Evolutionary conservation across 225 moss, liverwort and hornwort genomes (phyloP), one percentile per base, ranked within the genome.

Genomic region (Anthoceros angustus): DNA sequence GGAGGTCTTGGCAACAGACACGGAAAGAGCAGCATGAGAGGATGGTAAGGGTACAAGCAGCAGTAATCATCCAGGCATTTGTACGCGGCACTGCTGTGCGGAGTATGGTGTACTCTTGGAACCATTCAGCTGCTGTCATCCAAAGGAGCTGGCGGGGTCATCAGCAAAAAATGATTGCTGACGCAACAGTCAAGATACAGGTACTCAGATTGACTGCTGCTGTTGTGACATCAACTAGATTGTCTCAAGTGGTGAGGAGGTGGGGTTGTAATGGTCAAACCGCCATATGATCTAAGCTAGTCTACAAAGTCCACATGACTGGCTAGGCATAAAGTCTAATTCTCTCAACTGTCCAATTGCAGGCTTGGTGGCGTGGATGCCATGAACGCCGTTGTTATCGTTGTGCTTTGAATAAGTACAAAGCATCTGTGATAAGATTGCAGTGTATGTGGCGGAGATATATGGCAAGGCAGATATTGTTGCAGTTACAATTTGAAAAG

Each of bases 71-170:
- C 55, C 55, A 55, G 18, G 55, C 55, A 55, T 55, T 55, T 55
- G 55, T 55, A 15, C 55, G 55, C 23, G 55, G 55, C 5, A 1
- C n/a, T 18, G 6, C 55, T 7, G 55, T 15, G 55, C 18, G 55
- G 18, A 55, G 55, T 12, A 9, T 55, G 6, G 55, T 55, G 5
- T 23, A 5, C 23, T 0, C 23, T 55, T 23, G 23, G 23, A 55
- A 55, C 14, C 55, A 55, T 55, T 55, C 55, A 55, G 55, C 55
- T 15, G n/a, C 23, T 18, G 23, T 20, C 14, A 55, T 55, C 23
- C 55, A 55, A 55, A 55, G 55, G 55, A 23, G 23, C 7, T 55
- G 55, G 55, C 18, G 55, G 55, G 55, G n/a, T 55, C 55, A 55
- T 15, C 55, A 23, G 5, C 55, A 55, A 9, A 18, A 23, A 18